Evolutionary conservation across 2,329 filamentous ascomycete species (phyloP).

Genomic region (Epichloe baconii): DNA sequence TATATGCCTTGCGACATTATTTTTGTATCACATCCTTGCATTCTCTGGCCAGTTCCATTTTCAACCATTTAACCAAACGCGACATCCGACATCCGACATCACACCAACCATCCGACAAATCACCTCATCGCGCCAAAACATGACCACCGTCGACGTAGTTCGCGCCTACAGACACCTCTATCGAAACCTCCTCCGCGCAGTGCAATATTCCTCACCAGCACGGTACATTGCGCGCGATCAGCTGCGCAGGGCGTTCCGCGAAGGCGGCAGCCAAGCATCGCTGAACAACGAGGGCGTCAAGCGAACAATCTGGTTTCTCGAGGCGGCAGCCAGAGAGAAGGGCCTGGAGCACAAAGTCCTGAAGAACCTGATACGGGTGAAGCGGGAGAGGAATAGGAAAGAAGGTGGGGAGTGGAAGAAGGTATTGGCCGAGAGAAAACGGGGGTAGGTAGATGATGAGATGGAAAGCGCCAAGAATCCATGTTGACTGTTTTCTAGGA

Average conservation of each 20-base stretch:
- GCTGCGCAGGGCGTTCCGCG: conserved; percentile 45
- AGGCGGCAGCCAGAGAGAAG: conserved; percentile 46
- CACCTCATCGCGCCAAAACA: conserved; percentile 2
- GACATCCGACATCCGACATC: too few relatives aligned
- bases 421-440: conserved; percentile 11
- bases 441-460: conserved; percentile 11
- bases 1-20: too few relatives aligned
- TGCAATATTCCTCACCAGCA: conserved; percentile 58
- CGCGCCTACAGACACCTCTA: conserved; percentile 60
- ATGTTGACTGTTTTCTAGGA: background rate
- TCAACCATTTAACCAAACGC: too few relatives aligned
- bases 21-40: too few relatives aligned
- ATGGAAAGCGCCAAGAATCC: too few relatives aligned
- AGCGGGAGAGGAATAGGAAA: conserved; percentile 8
- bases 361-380: conserved; percentile 46
- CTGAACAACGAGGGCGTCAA: conserved; percentile 40
- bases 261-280: conserved; percentile 12
- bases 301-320: conserved; percentile 58
- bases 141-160: conserved; percentile 31
- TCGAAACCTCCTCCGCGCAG: conserved; percentile 51
- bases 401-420: conserved; percentile 10
- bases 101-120: background rate
- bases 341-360: conserved; percentile 62
- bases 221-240: conserved; percentile 49
- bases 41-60: too few relatives aligned